Evolutionary conservation across 257 asterid species (phyloP).

Genomic region (Ajuga chamaepitys): DNA sequence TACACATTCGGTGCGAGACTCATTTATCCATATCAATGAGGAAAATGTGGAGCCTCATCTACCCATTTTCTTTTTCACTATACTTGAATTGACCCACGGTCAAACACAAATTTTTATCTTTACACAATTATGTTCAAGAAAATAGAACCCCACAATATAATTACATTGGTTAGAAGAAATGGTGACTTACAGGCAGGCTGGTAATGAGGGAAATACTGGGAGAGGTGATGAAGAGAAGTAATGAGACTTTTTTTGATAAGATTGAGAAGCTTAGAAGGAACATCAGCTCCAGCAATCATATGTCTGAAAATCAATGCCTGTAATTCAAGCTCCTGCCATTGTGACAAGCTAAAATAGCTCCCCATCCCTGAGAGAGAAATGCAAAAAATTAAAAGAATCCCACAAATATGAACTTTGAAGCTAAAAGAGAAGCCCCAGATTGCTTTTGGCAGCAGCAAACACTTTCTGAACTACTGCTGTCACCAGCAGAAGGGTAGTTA

Average conservation of each 20-base stretch:
- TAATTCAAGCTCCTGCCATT: constrained; percentile 93
- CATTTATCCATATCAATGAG: no score
- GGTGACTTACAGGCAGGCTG: constrained; percentile 58
- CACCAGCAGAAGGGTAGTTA: not conserved
- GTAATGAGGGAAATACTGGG: constrained; percentile 37
- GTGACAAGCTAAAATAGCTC: constrained; percentile 68
- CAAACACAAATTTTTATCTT: no score
- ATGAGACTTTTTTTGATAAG: constrained; percentile 71
- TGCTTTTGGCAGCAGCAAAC: not conserved
- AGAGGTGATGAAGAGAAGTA: constrained; percentile 25
- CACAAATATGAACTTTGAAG: constrained; percentile 9
- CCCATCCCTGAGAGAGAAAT: constrained; percentile 42
- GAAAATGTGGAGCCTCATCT: no score
- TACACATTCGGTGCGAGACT: no score
- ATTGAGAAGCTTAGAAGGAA: constrained; percentile 68
- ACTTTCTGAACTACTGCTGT: not conserved
- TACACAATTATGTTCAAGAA: not conserved
- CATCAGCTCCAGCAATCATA: constrained; percentile 67
- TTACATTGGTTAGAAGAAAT: not conserved
- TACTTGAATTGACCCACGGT: no score
- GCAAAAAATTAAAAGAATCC: not conserved
- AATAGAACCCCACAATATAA: not conserved
- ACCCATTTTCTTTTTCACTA: no score
- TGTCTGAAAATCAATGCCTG: constrained; percentile 84
- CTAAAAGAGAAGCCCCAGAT: not conserved